Evolutionary conservation across 495 filamentous ascomycete species (phyloP).

Genomic region (Penicillium antarcticum): DNA sequence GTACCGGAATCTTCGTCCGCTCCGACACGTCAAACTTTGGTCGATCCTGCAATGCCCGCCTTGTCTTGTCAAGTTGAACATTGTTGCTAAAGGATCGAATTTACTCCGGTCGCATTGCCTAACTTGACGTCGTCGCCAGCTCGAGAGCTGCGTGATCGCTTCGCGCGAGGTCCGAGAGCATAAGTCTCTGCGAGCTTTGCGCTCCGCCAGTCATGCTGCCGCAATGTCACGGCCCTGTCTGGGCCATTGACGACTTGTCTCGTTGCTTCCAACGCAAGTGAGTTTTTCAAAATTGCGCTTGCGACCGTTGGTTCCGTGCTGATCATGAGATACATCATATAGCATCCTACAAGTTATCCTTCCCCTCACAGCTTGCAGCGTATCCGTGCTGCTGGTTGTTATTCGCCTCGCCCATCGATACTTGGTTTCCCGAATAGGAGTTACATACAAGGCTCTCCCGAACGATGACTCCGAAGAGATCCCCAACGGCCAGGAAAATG

Average conservation of each 20-base stretch:
- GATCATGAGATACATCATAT: conserved; percentile 16
- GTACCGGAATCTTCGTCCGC: conserved; percentile 1
- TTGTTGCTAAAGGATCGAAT: conserved; percentile 8
- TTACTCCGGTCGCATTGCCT: conserved; percentile 3
- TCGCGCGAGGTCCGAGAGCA: conserved; percentile 9
- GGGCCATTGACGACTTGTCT: conserved; percentile 86
- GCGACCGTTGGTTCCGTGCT: conserved; percentile 9
- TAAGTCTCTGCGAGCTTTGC: conserved; percentile 13
- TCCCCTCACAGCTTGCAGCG: conserved; percentile 65
- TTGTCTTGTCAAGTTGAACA: conserved; percentile 16
- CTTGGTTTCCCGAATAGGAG: conserved; percentile 34
- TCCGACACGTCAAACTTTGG: conserved; percentile 8
- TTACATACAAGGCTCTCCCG: conserved; percentile 31
- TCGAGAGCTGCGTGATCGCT: conserved; percentile 3
- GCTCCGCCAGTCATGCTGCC: conserved; percentile 55
- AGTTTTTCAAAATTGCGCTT: conserved; percentile 10
- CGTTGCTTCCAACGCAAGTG: conserved; percentile 86
- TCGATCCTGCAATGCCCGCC: conserved; percentile 28
- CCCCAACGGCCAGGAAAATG: conserved; percentile 54
- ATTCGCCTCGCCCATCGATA: conserved; percentile 51
- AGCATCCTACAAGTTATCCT: conserved; percentile 85
- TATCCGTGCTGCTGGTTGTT: conserved; percentile 67
- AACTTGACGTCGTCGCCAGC: neutral
- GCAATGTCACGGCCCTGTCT: conserved; percentile 75
- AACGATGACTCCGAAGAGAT: conserved; percentile 43